These are phyloP conservation scores for Vitis hybrid DNA, from an alignment of 177 flowering plant species.

Conservation along the genomic window DNA sequence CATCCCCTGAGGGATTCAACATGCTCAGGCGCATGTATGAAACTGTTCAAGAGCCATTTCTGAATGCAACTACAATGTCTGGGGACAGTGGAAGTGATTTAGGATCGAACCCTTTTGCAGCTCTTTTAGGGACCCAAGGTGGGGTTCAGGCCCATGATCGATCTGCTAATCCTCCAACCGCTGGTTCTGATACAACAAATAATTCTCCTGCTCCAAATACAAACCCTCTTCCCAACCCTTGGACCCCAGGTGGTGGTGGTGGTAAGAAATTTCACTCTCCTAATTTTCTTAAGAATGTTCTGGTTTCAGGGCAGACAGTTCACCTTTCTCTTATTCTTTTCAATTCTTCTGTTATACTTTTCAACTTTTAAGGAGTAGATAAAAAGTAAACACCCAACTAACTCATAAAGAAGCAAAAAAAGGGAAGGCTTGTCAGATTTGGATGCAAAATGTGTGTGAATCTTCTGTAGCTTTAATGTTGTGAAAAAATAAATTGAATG, in stretches of 20 bases:
- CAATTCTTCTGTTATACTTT: too few species aligned
- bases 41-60: slow-evolving; percentile 95
- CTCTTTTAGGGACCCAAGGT: slow-evolving; percentile 73
- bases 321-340: too few species aligned
- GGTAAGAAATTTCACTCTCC: slow-evolving; percentile 31
- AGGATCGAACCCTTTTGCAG: slow-evolving; percentile 78
- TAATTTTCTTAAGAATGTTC: too few species aligned
- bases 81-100: slow-evolving; percentile 58
- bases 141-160: slow-evolving; percentile 52
- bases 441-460: too few species aligned
- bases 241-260: slow-evolving; percentile 35
- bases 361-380: too few species aligned
- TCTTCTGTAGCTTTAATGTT: too few species aligned
- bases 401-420: too few species aligned
- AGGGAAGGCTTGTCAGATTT: too few species aligned
- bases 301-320: too few species aligned
- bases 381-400: too few species aligned
- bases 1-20: slow-evolving; percentile 97
- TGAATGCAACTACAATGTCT: slow-evolving; percentile 83
- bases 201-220: slow-evolving; percentile 74
- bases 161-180: slow-evolving; percentile 45
- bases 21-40: slow-evolving; percentile 99
- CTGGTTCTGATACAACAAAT: slow-evolving; percentile 53
- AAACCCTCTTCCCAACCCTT: slow-evolving; percentile 98
- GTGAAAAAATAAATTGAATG: too few species aligned